A percentile compares a stretch with the other conserved stretches of the same genome.
phyloP scores from a whole-genome alignment of 2,329 filamentous ascomycete species.

The Sporothrix sp. region DNA sequence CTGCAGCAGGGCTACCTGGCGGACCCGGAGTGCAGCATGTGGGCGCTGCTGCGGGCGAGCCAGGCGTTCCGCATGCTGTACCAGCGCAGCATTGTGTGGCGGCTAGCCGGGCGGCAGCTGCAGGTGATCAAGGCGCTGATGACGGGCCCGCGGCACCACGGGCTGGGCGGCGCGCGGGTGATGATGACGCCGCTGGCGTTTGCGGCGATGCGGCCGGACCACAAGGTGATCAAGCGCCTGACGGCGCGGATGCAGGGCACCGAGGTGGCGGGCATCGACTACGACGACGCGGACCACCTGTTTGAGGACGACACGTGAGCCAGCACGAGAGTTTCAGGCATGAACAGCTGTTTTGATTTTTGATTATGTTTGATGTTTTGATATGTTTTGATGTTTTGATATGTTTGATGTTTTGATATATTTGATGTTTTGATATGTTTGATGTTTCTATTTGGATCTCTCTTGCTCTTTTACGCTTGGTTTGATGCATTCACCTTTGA shows the following conservation, averaged over 20 bases:
- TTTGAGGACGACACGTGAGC: slow-evolving; percentile 8
- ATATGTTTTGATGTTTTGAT: background rate
- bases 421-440: background rate
- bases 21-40: slow-evolving; percentile 27
- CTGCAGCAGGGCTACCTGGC: slow-evolving; percentile 23
- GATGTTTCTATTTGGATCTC: background rate
- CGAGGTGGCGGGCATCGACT: slow-evolving; percentile 2
- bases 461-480: background rate
- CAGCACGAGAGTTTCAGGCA: background rate
- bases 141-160: background rate
- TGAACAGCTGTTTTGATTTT: background rate
- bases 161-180: slow-evolving; percentile 21
- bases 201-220: slow-evolving; percentile 29
- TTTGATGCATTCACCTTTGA: too few species aligned
- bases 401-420: background rate
- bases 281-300: background rate
- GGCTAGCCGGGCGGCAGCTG: slow-evolving; percentile 39
- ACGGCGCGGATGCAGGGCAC: slow-evolving; percentile 11
- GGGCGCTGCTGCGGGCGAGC: slow-evolving; percentile 43
- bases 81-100: slow-evolving; percentile 32
- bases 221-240: slow-evolving; percentile 19
- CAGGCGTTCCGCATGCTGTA: slow-evolving; percentile 34
- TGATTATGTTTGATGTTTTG: background rate
- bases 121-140: slow-evolving; percentile 34
- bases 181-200: slow-evolving; percentile 30